phyloP scores from a whole-genome alignment of 225 moss, liverwort and hornwort genomes.

The Polytrichum commune region DNA sequence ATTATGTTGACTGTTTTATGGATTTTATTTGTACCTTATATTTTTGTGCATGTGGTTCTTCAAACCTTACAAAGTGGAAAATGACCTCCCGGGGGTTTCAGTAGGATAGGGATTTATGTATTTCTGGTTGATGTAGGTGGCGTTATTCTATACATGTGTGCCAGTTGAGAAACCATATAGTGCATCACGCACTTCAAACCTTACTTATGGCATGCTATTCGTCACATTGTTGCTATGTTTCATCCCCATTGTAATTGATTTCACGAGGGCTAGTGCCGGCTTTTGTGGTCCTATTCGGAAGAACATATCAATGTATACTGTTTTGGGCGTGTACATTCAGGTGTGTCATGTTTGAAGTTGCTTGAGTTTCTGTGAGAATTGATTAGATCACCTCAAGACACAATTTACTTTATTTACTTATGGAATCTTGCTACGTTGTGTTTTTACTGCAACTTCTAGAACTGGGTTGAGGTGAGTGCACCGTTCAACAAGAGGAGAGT shows the following conservation, averaged over 20 bases:
- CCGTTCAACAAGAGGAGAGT: too few species aligned
- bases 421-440: too few species aligned
- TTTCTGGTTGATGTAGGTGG: conserved; percentile 26
- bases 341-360: conserved; percentile 14
- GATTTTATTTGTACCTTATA: too few species aligned
- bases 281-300: conserved; percentile 83
- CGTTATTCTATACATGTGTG: conserved; percentile 64
- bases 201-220: conserved; percentile 74
- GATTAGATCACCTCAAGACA: too few species aligned
- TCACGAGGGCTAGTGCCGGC: conserved; percentile 48
- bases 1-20: too few species aligned
- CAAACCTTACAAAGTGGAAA: too few species aligned
- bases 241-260: conserved; percentile 52
- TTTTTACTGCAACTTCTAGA: too few species aligned
- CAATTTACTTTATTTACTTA: too few species aligned
- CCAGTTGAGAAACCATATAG: conserved; percentile 81
- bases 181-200: conserved; percentile 73
- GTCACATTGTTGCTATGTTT: conserved; percentile 61
- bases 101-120: not conserved
- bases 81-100: not conserved
- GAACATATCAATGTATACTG: conserved; percentile 56
- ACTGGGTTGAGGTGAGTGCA: too few species aligned
- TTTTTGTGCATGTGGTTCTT: too few species aligned
- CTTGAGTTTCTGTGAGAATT: too few species aligned
- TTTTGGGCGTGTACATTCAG: conserved; percentile 56